These are phyloP conservation scores for Ustilago trichophora DNA, from an alignment of 1,284 basidiomycete species.

Conservation along the genomic window DNA sequence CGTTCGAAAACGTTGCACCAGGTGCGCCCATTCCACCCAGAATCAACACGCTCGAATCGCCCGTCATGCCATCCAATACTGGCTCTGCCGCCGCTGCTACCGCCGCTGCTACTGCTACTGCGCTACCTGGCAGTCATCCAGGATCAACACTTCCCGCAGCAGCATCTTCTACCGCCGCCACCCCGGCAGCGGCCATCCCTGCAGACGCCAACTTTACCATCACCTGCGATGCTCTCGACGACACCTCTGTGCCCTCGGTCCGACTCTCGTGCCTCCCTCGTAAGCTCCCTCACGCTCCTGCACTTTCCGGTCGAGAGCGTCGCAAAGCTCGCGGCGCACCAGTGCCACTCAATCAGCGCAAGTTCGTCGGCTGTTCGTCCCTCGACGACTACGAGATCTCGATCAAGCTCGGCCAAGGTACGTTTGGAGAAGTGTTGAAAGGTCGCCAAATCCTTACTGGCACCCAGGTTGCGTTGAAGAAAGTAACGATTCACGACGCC, in stretches of 20 bases:
- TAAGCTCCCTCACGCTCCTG: constrained; percentile 1
- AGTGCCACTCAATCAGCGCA: constrained; percentile 51
- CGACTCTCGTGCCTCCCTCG: constrained; percentile 38
- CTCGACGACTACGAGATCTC: constrained; percentile 62
- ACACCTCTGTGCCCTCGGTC: constrained; percentile 16
- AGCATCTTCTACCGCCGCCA: background rate
- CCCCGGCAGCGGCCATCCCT: background rate
- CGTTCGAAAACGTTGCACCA: constrained; percentile 18
- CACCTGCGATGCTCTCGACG: constrained; percentile 33
- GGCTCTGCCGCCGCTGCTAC: background rate
- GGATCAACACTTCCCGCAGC: constrained; percentile 10
- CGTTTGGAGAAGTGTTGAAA: constrained; percentile 67
- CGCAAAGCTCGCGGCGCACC: constrained; percentile 33
- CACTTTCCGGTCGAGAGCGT: constrained; percentile 21
- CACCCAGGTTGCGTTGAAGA: constrained; percentile 84
- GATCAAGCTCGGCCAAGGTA: constrained; percentile 62
- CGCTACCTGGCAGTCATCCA: constrained; percentile 4
- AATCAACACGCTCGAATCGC: constrained; percentile 30
- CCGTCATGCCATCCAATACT: background rate
- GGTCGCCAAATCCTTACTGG: constrained; percentile 69
- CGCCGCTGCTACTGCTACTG: background rate
- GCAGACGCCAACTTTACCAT: constrained; percentile 13
- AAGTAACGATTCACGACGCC: constrained; percentile 94
- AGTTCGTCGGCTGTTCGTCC: constrained; percentile 57
- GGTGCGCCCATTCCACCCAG: constrained; percentile 28